Evolutionary conservation across 441 rosid species (phyloP), one percentile per base, ranked within the genome.

Genomic region (Macaranga tanarius): DNA sequence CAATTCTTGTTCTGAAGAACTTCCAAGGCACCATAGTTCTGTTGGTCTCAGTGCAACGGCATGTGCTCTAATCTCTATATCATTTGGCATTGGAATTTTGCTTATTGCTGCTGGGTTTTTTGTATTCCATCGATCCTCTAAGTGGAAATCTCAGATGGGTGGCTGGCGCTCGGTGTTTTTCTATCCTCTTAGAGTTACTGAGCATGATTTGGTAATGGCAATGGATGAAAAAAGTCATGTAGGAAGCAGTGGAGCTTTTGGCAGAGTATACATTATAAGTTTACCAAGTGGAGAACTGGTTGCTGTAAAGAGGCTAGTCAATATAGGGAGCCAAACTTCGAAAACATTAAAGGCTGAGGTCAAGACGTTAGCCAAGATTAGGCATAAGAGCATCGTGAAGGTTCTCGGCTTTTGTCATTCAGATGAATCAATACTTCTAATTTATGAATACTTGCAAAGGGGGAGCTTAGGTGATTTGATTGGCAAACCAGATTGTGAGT

Each of bases 301-400:
- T n/a, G 98, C 97, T 10, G 96, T 94, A 47, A 94, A 94, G 84
- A 87, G 80, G 87, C 84, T 94, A 22, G 87, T 92, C 88, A 86
- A 81, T 52, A 54, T 87, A 17, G 93, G 91, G 62, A 76, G 70
- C 76, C 88, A 80, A 62, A 80, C 86, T 25, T 92, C 90, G 62
- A 90, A 88, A 65, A 88, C 88, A 70, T 83, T 94, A n/a, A 26
- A 82, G 31, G 91, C 93, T 15, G 99, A 94, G 80, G 88, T 94
- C 15, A 89, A 90, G 77, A 88, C 89, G 67, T 70, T 94, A 19
- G 86, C 95, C 79, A 84, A 84, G 61, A 94, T 94, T 42, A 83
- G 97, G 58, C 99, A 94, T 72, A 75, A 87, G 55, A 94, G 86
- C 76, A 88, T 92, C 16, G 88, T 88, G 67, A 94, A 90, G 74